Evolutionary conservation across 2,329 filamentous ascomycete species (phyloP).

Genomic region (Stromatinia cepivora): DNA sequence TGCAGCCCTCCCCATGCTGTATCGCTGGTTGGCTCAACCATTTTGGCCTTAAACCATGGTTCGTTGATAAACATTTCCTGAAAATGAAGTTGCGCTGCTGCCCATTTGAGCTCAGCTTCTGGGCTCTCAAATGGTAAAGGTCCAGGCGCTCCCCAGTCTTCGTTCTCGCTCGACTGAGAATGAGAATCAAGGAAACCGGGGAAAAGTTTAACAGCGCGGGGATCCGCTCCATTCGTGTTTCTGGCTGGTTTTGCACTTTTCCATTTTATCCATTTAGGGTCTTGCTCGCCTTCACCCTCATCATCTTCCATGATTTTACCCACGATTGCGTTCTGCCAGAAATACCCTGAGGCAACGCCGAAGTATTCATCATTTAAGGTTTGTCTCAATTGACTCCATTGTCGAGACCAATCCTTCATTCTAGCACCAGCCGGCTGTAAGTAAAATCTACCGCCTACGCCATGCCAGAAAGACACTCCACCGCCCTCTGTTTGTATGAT

Average conservation of each 20-base stretch:
- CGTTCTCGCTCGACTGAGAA: background rate
- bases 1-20: slow-evolving; percentile 15
- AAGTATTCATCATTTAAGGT: background rate
- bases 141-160: slow-evolving; percentile 20
- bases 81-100: slow-evolving; percentile 11
- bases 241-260: slow-evolving; percentile 7
- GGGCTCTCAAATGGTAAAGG: slow-evolving; percentile 18
- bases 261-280: slow-evolving; percentile 19
- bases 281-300: slow-evolving; percentile 21
- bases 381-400: slow-evolving; percentile 31
- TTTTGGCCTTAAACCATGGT: background rate
- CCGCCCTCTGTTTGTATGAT: slow-evolving; percentile 36
- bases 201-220: background rate
- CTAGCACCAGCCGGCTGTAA: slow-evolving; percentile 14
- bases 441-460: slow-evolving; percentile 30
- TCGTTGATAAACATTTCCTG: background rate
- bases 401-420: slow-evolving; percentile 1
- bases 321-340: slow-evolving; percentile 33
- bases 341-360: slow-evolving; percentile 28
- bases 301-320: slow-evolving; percentile 14
- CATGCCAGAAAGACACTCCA: slow-evolving; percentile 38
- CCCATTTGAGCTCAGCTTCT: slow-evolving; percentile 22
- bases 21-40: slow-evolving; percentile 15
- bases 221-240: background rate
- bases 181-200: background rate